Evolutionary conservation across 257 asterid genomes (phyloP).

Genomic region (Solanum chmielewskii): DNA sequence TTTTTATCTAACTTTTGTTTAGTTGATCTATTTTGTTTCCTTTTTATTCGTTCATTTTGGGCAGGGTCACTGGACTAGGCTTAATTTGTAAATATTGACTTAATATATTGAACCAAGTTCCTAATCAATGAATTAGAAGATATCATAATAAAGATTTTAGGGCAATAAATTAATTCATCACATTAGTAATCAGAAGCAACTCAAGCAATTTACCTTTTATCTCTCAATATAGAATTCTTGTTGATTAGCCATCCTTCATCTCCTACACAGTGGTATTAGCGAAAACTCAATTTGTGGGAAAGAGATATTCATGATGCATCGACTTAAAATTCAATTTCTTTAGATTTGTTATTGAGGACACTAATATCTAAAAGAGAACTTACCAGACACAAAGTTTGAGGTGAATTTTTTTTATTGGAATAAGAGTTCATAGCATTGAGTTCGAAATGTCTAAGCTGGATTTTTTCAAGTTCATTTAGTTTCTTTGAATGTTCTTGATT

Average conservation of each 20-base stretch:
- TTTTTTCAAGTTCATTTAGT: not conserved
- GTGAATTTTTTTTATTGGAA: not conserved
- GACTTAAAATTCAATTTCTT: not conserved
- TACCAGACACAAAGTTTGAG: not conserved
- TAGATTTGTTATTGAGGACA: not conserved
- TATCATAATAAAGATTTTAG: not conserved
- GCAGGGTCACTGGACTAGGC: too few species aligned
- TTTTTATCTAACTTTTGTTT: too few species aligned
- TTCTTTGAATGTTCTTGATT: too few species aligned
- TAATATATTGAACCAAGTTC: not conserved
- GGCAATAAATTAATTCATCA: not conserved
- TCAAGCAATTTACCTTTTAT: not conserved
- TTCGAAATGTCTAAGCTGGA: not conserved
- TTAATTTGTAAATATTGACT: too few species aligned
- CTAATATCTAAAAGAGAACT: not conserved
- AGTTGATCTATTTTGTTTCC: too few species aligned
- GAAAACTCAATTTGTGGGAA: not conserved
- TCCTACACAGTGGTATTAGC: not conserved
- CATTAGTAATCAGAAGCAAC: not conserved
- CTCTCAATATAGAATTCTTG: not conserved
- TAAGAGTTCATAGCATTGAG: too few species aligned
- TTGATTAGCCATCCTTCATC: not conserved
- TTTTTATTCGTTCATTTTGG: too few species aligned
- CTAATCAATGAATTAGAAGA: not conserved
- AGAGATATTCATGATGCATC: not conserved